Percentiles rank a stretch among this genome's conserved stretches.
Evolutionary conservation across 768 basidiomycete species (phyloP).

Genomic region (Tubosaeta brunneosetosa): DNA sequence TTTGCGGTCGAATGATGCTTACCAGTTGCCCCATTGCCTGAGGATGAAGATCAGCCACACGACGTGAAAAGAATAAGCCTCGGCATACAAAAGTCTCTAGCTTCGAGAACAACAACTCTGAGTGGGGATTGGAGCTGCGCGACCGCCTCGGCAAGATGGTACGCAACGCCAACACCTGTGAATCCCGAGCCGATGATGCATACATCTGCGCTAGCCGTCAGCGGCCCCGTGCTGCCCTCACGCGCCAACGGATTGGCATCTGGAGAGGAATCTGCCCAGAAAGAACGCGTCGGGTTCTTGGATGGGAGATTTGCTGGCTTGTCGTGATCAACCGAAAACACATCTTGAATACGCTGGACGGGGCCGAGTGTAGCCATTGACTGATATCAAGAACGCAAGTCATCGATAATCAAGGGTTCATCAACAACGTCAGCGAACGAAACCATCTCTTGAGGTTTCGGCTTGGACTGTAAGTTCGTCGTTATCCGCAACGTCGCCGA

Average conservation of each 20-base stretch:
- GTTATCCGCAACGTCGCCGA: too few relatives aligned
- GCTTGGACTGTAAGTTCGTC: too few relatives aligned
- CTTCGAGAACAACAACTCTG: constrained; percentile 70
- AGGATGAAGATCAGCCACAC: background rate
- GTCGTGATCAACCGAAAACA: constrained; percentile 1
- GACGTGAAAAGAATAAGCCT: too few relatives aligned
- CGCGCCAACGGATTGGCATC: constrained; percentile 62
- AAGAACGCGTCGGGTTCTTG: constrained; percentile 61
- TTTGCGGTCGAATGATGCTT: constrained; percentile 1
- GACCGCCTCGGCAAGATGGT: constrained; percentile 52
- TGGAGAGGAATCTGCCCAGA: constrained; percentile 59
- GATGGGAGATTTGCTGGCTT: constrained; percentile 44
- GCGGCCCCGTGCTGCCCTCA: constrained; percentile 57
- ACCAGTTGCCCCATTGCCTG: constrained; percentile 79
- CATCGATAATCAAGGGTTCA: too few relatives aligned
- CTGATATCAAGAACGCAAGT: background rate
- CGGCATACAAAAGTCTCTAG: constrained; percentile 70
- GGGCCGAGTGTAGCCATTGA: constrained; percentile 6
- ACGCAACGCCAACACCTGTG: constrained; percentile 70
- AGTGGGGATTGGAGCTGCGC: constrained; percentile 23
- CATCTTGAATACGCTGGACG: background rate
- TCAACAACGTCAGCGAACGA: too few relatives aligned
- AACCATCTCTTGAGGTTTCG: too few relatives aligned
- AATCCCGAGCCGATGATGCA: constrained; percentile 80
- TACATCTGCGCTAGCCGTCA: constrained; percentile 62